A percentile compares a stretch with the other conserved stretches of the same genome.
Conservation (phyloP, 805 yeast genomes). For the Maudiozyma turicensis region DNA sequence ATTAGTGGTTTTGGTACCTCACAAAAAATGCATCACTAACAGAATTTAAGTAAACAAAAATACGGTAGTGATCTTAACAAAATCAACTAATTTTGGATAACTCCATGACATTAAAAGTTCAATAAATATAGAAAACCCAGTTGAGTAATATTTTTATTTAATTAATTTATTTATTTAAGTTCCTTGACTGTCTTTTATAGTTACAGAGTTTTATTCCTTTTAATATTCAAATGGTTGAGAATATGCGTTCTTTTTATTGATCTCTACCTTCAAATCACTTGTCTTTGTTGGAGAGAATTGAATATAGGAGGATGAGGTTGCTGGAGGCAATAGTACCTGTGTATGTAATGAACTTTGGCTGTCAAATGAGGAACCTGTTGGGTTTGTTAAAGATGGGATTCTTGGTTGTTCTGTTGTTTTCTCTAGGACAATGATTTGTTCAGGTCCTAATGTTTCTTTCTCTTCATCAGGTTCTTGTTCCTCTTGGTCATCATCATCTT, state of each 20-base stretch:
- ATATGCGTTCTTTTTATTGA: slow-evolving; percentile 23
- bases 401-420: not conserved
- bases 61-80: not conserved
- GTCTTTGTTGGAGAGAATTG: slow-evolving; percentile 23
- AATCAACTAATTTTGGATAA: too few species aligned
- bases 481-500: not conserved
- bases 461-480: not conserved
- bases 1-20: not conserved
- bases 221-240: slow-evolving; percentile 25
- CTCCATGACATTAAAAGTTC: too few species aligned
- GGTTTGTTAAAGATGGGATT: not conserved
- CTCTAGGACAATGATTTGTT: not conserved
- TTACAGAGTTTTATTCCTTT: not conserved
- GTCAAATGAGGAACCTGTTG: not conserved
- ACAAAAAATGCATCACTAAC: not conserved
- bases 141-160: not conserved
- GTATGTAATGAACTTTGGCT: slow-evolving; percentile 5
- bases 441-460: not conserved
- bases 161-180: not conserved
- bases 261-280: slow-evolving; percentile 10
- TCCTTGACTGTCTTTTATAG: not conserved
- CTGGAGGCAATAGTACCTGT: slow-evolving; percentile 1
- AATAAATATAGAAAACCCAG: too few species aligned
- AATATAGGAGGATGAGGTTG: slow-evolving; percentile 3
- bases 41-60: not conserved